These are phyloP conservation scores for Gremmenia infestans DNA, from an alignment of 2,329 filamentous ascomycete genomes.

Conservation along the genomic window DNA sequence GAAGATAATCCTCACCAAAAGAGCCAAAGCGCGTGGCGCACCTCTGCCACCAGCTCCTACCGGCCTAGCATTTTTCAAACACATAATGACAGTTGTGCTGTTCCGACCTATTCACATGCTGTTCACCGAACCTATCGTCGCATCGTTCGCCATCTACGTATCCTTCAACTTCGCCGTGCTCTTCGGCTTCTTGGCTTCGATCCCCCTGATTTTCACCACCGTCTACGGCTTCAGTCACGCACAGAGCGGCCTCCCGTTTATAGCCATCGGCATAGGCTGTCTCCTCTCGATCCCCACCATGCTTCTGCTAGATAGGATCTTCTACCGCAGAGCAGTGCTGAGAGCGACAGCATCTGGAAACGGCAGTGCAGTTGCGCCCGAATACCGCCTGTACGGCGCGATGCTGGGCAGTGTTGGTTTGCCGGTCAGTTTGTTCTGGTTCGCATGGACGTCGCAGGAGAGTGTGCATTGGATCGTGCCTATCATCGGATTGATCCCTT, in stretches of 20 bases:
- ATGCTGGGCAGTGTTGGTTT: conserved; percentile 41
- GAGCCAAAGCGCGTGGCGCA: conserved; percentile 36
- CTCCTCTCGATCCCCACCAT: conserved; percentile 40
- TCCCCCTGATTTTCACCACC: conserved; percentile 33
- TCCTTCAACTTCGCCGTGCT: conserved; percentile 33
- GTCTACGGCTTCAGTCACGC: conserved; percentile 20
- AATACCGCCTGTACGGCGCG: conserved; percentile 53
- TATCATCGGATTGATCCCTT: conserved; percentile 32
- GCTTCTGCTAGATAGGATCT: conserved; percentile 35
- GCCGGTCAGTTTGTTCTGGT: conserved; percentile 31
- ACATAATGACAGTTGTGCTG: conserved; percentile 27
- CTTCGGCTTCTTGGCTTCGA: conserved; percentile 34
- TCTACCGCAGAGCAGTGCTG: conserved; percentile 33
- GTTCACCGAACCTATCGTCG: conserved; percentile 29
- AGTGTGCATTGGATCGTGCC: conserved; percentile 28
- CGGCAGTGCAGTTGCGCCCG: conserved; percentile 38
- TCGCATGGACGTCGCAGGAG: conserved; percentile 21
- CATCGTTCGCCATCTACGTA: conserved; percentile 30
- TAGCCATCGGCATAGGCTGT: conserved; percentile 32
- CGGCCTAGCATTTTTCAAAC: conserved; percentile 37
- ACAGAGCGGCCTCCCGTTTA: conserved; percentile 12
- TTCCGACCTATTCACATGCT: conserved; percentile 34
- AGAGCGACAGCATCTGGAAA: conserved; percentile 1
- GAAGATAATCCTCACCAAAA: conserved; percentile 29
- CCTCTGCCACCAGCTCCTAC: conserved; percentile 34